Conservation (phyloP, 2,329 filamentous ascomycete species). For the Penicillium sp. region DNA sequence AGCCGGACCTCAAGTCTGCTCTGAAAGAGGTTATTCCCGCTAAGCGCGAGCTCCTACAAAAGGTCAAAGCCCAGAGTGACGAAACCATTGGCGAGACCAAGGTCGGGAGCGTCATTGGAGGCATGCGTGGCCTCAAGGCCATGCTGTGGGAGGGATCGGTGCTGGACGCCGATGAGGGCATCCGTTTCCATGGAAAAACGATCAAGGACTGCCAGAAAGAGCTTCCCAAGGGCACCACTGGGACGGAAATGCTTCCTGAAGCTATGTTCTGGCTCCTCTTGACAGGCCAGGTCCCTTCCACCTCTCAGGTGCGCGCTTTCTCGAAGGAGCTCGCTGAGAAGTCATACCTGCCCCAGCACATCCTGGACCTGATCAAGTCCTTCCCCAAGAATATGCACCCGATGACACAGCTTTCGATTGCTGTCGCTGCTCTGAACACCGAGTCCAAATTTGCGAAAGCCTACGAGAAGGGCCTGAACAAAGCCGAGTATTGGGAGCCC, state of each 20-base stretch:
- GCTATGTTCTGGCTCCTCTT: slow-evolving; percentile 99
- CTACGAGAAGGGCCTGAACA: slow-evolving; percentile 86
- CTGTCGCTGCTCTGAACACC: slow-evolving; percentile 93
- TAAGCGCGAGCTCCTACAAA: slow-evolving; percentile 89
- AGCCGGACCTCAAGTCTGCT: slow-evolving; percentile 85
- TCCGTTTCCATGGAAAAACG: slow-evolving; percentile 94
- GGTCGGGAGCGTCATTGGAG: slow-evolving; percentile 88
- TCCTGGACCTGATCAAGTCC: slow-evolving; percentile 81
- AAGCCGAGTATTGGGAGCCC: slow-evolving; percentile 98
- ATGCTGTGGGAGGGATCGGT: slow-evolving; percentile 99
- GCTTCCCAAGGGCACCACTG: slow-evolving; percentile 82
- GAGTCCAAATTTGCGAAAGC: slow-evolving; percentile 90
- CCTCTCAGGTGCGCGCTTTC: slow-evolving; percentile 74
- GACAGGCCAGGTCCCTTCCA: slow-evolving; percentile 85
- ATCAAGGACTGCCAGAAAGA: slow-evolving; percentile 97
- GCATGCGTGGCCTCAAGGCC: slow-evolving; percentile 95
- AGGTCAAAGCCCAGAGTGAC: slow-evolving; percentile 80
- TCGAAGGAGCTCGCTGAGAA: slow-evolving; percentile 86
- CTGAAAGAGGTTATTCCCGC: slow-evolving; percentile 81
- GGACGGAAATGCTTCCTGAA: slow-evolving; percentile 96
- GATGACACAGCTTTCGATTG: slow-evolving; percentile 97
- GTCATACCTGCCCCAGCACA: slow-evolving; percentile 75
- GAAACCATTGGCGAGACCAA: slow-evolving; percentile 90
- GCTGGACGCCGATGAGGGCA: slow-evolving; percentile 93
- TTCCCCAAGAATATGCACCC: slow-evolving; percentile 91